Conservation (phyloP, 176 grass and related monocot genomes). For the Canna indica region DNA sequence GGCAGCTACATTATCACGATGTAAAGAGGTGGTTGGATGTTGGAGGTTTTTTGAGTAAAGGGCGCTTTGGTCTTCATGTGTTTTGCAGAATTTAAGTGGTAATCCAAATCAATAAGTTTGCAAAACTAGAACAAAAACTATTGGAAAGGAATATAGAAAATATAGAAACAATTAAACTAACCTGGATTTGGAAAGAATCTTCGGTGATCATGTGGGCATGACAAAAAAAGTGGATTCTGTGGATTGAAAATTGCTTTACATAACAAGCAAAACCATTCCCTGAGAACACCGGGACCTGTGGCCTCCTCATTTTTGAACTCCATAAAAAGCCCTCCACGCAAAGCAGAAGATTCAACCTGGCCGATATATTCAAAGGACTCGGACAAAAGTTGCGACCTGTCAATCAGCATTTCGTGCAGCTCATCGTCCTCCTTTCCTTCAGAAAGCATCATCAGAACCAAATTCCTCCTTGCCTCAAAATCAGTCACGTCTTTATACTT, state of each 20-base stretch:
- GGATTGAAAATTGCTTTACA: conserved; percentile 82
- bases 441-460: conserved; percentile 80
- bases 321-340: conserved; percentile 83
- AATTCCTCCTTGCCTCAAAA: conserved; percentile 74
- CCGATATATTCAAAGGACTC: conserved; percentile 85
- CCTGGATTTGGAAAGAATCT: conserved; percentile 91
- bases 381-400: conserved; percentile 56
- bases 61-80: too few species aligned
- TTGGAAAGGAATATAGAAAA: neutral
- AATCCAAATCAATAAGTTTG: neutral
- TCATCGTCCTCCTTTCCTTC: conserved; percentile 81
- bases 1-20: too few species aligned
- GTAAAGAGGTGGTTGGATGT: too few species aligned
- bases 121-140: neutral
- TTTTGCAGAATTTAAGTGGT: too few species aligned
- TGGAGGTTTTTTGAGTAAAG: too few species aligned
- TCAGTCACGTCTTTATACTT: conserved; percentile 76
- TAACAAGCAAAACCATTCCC: conserved; percentile 95
- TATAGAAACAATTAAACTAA: conserved; percentile 31
- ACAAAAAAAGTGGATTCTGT: conserved; percentile 74
- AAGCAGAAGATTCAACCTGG: conserved; percentile 35
- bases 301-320: conserved; percentile 99
- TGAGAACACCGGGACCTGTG: conserved; percentile 89
- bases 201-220: conserved; percentile 65
- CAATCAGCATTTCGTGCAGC: conserved; percentile 95